Conservation (phyloP, 805 yeast species). For the Starmerella khaoyaiensis region DNA sequence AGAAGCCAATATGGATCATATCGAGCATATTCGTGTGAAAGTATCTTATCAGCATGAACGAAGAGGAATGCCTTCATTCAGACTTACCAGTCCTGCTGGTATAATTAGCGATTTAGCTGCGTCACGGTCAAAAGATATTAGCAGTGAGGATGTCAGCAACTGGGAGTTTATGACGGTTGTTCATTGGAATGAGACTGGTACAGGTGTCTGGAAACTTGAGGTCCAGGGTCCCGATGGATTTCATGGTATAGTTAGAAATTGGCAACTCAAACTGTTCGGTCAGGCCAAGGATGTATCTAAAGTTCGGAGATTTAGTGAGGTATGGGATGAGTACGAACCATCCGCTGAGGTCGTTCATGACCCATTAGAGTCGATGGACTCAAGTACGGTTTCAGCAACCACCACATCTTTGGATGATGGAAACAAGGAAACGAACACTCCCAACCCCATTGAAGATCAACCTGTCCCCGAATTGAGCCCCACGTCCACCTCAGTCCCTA, state of each 20-base stretch:
- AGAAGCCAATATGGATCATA: conserved; percentile 46
- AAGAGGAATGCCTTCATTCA: conserved; percentile 60
- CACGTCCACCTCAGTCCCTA: no score
- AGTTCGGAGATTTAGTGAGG: conserved; percentile 38
- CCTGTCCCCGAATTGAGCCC: no score
- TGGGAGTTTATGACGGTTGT: conserved; percentile 98
- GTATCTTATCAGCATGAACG: conserved; percentile 51
- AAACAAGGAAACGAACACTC: background rate
- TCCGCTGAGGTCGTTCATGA: conserved; percentile 10
- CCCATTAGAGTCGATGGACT: conserved; percentile 1
- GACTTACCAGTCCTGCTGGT: conserved; percentile 63
- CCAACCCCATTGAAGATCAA: background rate
- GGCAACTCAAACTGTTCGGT: conserved; percentile 78
- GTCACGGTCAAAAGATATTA: conserved; percentile 45
- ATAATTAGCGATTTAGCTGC: conserved; percentile 61
- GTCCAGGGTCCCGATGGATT: conserved; percentile 36
- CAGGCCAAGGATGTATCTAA: conserved; percentile 52
- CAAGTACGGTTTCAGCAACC: background rate
- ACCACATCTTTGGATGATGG: background rate
- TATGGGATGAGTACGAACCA: conserved; percentile 21
- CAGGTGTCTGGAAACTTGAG: conserved; percentile 70
- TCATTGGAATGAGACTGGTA: conserved; percentile 82
- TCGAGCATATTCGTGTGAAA: conserved; percentile 79
- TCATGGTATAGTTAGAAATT: conserved; percentile 37
- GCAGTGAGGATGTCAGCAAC: conserved; percentile 46